Base-by-base conservation (phyloP, 1,284 basidiomycete genomes). In the Meira miltonrushii region DNA sequence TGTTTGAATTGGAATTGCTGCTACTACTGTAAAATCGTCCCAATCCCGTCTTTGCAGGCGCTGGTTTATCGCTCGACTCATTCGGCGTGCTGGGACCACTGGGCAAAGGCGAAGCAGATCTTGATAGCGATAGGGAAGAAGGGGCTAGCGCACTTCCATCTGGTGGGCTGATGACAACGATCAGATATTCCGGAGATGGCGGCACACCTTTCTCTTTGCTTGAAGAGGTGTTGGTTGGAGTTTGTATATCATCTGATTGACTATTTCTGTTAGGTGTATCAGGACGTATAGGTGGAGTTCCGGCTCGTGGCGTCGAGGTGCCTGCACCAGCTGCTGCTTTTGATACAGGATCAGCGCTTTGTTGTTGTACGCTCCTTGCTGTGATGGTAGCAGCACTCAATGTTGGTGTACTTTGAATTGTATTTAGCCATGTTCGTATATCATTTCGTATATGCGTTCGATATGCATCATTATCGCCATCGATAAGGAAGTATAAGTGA, bases 51-150 rank as follows among this genome's bases (percentile, higher is more conserved):
- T 55, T 72, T 21, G 44, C 28, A 17, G 64, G 62, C 19, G 52
- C 11, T 51, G 65, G 21, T 49, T 90, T 85, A 54, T 95, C 85
- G 21, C 2, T 48, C 17, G 46, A 48, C 12, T 48, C 46, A 37
- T 41, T 37, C 6, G 25, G 38, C 48, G 51, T 17, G 12, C 28
- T 53, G 3, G 25, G 13, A 53, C 28, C 33, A 39, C 38, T 19
- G 28, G 28, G 28, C 8, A 33, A 33, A 33, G 28, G 28, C 28
- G 28, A 33, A 33, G 8, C 28, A 33, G 28, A 33, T 33, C 28
- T 33, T 23, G 39, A 40, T 12, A 10, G 5, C 8, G 23, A n/a
- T 65, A 92, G 87, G 1, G 95, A 82, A 58, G 95, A 88, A 51
- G 92, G 81, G 85, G 38, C 60, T 57, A 7, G 52, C 21, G 37